Conservation (phyloP, 176 grass and related monocot genomes). For the Pontederia crassipes region DNA sequence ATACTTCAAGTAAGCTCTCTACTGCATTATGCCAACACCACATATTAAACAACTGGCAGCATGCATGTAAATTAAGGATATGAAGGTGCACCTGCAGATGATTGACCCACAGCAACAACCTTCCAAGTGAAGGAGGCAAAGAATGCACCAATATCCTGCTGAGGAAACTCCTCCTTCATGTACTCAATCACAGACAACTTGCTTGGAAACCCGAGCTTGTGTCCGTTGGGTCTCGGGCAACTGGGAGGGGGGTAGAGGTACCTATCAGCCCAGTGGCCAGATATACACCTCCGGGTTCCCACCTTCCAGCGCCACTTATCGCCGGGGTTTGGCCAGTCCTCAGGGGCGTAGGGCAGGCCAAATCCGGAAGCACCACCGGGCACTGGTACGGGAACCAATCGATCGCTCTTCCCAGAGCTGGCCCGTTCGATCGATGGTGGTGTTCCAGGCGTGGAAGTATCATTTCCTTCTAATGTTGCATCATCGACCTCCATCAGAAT, state of each 20-base stretch:
- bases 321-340: slow-evolving; percentile 55
- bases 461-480: slow-evolving; percentile 36
- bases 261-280: slow-evolving; percentile 48
- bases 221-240: slow-evolving; percentile 41
- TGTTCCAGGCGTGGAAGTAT: background rate
- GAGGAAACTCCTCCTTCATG: slow-evolving; percentile 59
- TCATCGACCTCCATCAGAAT: background rate
- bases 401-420: slow-evolving; percentile 5
- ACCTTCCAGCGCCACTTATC: slow-evolving; percentile 72
- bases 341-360: slow-evolving; percentile 66
- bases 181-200: slow-evolving; percentile 61
- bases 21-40: too few relatives aligned
- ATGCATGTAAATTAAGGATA: too few relatives aligned
- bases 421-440: too few relatives aligned
- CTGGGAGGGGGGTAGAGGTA: slow-evolving; percentile 55
- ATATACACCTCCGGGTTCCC: slow-evolving; percentile 24
- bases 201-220: slow-evolving; percentile 46
- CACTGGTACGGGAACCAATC: slow-evolving; percentile 44
- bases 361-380: slow-evolving; percentile 35
- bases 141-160: slow-evolving; percentile 47
- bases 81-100: slow-evolving; percentile 20
- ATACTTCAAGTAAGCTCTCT: too few relatives aligned
- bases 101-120: slow-evolving; percentile 21
- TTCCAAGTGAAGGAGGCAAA: slow-evolving; percentile 88
- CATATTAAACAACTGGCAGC: too few relatives aligned